Base-by-base conservation (phyloP, 768 basidiomycete species). In the Coprinopsis cinerea region DNA sequence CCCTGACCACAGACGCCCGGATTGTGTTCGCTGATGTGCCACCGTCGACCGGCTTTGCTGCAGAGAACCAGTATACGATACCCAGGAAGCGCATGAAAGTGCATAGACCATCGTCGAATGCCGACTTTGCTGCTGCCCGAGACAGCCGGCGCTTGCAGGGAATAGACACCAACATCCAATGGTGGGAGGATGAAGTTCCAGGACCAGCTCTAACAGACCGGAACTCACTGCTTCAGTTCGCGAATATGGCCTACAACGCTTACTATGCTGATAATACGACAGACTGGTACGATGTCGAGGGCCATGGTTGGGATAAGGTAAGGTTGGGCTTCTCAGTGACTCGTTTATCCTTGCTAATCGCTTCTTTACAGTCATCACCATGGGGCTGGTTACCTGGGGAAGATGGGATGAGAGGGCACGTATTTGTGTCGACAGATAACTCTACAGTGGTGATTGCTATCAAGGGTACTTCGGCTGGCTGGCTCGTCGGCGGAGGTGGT, bases 361-460 rank as follows among this genome's bases (percentile, higher is more conserved):
- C 6, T 9, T 40, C 28, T 35, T n/a, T n/a, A 17, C 25, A 88
- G 82, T 78, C 74, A 24, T 70, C 73, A 24, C 88, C 93, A 0
- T 85, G 92, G 57, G 95, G 95, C 11, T 97, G 94, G 93, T 81
- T 87, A 55, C 84, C 88, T 0, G 79, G 85, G 22, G 82, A 82
- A n/a, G 90, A 96, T 62, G 92, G 93, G 0, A 79, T 97, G 52
- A 78, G 95, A 39, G 95, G 95, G 0, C 93, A 97, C 59, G 69
- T 98, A 18, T 96, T 95, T 57, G 88, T 85, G n/a, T 80, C 81
- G 1, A 71, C 72, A 9, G 85, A 90, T 64, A 92, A 94, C 56
- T 81, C 81, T 13, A 95, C 90, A 0, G 88, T 97, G 20, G 72
- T 96, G 24, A 73, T 97, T 47, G 79, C 91, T 20, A 75, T 97